Percentiles rank a stretch among this genome's conserved stretches.
Evolutionary conservation across 257 asterid species (phyloP).

Genomic region (Eustoma russellianum): DNA sequence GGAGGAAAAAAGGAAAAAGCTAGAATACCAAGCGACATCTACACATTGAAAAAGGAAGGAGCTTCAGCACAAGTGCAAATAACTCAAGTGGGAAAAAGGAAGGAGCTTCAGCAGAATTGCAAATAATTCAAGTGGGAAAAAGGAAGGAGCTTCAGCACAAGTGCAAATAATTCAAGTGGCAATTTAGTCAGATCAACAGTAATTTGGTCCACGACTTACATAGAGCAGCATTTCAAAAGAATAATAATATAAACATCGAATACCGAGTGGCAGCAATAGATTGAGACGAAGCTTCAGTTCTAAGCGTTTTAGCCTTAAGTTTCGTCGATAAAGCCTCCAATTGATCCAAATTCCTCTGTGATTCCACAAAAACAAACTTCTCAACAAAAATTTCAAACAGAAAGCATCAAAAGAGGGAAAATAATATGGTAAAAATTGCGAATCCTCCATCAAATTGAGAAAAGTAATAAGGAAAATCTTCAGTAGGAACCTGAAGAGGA

Average conservation of each 20-base stretch:
- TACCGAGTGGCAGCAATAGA: conserved; percentile 96
- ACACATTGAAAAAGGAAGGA: not conserved
- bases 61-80: not conserved
- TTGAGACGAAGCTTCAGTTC: conserved; percentile 93
- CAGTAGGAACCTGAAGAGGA: conserved; percentile 69
- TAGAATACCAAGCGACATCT: too few species aligned
- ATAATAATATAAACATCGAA: not conserved
- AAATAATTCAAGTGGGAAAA: too few species aligned
- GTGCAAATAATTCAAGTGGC: too few species aligned
- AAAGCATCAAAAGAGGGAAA: too few species aligned
- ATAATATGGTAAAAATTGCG: too few species aligned
- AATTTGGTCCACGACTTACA: not conserved
- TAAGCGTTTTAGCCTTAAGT: conserved; percentile 74
- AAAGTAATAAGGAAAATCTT: too few species aligned
- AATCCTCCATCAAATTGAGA: too few species aligned
- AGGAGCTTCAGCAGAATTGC: too few species aligned
- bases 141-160: too few species aligned
- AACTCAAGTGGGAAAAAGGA: too few species aligned
- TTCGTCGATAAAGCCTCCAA: conserved; percentile 91
- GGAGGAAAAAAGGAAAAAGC: too few species aligned
- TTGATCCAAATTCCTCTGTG: conserved; percentile 92
- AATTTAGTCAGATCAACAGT: not conserved
- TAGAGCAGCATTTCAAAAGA: not conserved
- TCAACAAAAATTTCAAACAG: not conserved
- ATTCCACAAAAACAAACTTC: not conserved